Evolutionary conservation across 305 asterid species (phyloP), one percentile per base, ranked within the genome.

Genomic region (Fraxinus dipetala): DNA sequence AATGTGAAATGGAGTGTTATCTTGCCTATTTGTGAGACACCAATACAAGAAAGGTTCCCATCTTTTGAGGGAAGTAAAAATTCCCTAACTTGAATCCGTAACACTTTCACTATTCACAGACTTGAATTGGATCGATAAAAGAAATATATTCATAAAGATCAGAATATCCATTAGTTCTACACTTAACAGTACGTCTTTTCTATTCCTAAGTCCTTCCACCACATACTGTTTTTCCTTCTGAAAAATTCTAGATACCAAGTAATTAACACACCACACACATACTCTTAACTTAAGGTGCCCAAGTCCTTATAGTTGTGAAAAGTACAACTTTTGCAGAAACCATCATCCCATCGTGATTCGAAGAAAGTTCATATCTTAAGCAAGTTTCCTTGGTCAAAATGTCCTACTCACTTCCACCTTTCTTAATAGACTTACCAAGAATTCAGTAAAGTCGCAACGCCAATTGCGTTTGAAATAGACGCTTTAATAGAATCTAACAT

Each of bases 241-340:
- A 65, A 26, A 65, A 24, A 3, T 22, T 22, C 31, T 20, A 65
- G 35, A 26, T 65, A 26, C 73, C 73, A 24, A 24, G 73, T 28
- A 9, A 28, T 9, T 11, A 65, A 28, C 31, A 31, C 35, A 26
- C 43, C 69, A 78, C 20, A 61, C 1, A 54, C 8, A 20, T 36
- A 36, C 63, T 72, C 28, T 2, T 35, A 18, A 78, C 22, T 48
- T 77, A 56, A 56, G 67, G 61, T 26, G 61, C 10, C 20, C 70
- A 69, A 80, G 10, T 72, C 84, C 72, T 70, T n/a, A 20, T 20
- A 77, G 73, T 35, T 51, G 72, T 51, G 38, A 40, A 75, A 81
- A 30, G 34, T 31, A 14, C 30, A 2, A 8, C 65, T 24, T 48
- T 48, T 38, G 59, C 80, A 59, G 70, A 59, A 20, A 59, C 28